Base-by-base conservation (phyloP, 495 filamentous ascomycete genomes). In the Penicillium soppii region DNA sequence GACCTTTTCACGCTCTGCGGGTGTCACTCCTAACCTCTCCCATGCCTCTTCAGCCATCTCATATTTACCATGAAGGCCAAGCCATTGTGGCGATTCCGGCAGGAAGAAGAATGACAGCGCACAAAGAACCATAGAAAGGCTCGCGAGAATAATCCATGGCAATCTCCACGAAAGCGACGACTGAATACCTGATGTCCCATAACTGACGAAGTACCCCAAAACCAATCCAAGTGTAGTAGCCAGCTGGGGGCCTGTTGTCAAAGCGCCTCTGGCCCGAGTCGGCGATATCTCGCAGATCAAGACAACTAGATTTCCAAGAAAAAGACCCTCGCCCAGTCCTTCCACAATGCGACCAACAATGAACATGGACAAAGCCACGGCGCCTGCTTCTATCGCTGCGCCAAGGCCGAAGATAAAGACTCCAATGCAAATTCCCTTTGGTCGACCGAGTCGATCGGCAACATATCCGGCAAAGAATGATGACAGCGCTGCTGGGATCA, bases 231-330 rank as follows among this genome's bases (percentile, higher is more conserved):
- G 30, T 0, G 76, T 76, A 15, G 74, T 78, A 30, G 82, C 53
- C 17, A 84, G 54, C 52, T 86, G 82, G n/a, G 78, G 78, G 3
- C 76, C 65, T 1, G 80, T 77, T 0, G 79, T 77, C 16, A 87
- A 53, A 2, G 73, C 67, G 0, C 82, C 84, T 40, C 83, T 58
- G 5, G 66, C 64, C 4, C 60, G 67, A 0, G 75, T 67, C 0
- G 83, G 83, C 4, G 82, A 78, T 29, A 86, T 82, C 57, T 87
- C 84, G 50, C 79, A 79, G 16, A 84, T 81, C 43, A 84, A 60
- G 41, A 85, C 82, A 2, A 77, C 74, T 29, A 82, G 63, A 21
- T 73, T 83, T 4, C 80, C 73, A 8, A 87, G 52, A 52, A 77
- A 86, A 1, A 85, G 53, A 1, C 82, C 84, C 56, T 86, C 78